Evolutionary conservation across 495 filamentous ascomycete genomes (phyloP).

Genomic region (Lepidopterella palustris): DNA sequence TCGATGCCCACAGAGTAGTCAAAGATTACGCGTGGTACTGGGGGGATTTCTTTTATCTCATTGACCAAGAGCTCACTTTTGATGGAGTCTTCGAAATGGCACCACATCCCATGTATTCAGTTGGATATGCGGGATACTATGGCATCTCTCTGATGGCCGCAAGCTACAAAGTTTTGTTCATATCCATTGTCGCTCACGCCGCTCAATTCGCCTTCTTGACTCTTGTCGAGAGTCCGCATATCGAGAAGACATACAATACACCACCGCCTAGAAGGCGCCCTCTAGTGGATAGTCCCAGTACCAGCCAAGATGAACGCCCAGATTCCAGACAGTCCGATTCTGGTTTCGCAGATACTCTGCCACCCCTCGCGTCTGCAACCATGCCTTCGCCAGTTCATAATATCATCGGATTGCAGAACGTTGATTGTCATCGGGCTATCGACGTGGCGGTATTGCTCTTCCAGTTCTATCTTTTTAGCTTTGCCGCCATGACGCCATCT

Average conservation of each 20-base stretch:
- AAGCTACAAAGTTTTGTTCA: slow-evolving; percentile 93
- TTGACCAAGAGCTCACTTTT: slow-evolving; percentile 95
- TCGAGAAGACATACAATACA: slow-evolving; percentile 95
- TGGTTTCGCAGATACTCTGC: slow-evolving; percentile 16
- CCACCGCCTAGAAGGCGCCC: slow-evolving; percentile 54
- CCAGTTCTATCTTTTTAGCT: slow-evolving; percentile 60
- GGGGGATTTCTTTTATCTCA: slow-evolving; percentile 98
- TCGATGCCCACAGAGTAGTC: slow-evolving; percentile 96
- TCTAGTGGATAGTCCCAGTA: neutral
- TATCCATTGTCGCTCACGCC: slow-evolving; percentile 90
- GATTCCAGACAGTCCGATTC: slow-evolving; percentile 26
- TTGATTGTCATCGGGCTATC: slow-evolving; percentile 79
- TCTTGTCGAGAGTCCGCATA: slow-evolving; percentile 90
- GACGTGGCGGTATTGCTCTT: slow-evolving; percentile 75
- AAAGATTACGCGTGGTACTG: slow-evolving; percentile 99
- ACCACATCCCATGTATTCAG: slow-evolving; percentile 98
- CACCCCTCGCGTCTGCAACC: slow-evolving; percentile 30
- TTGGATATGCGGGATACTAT: slow-evolving; percentile 96
- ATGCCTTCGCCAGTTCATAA: slow-evolving; percentile 68
- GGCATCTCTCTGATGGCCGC: slow-evolving; percentile 98
- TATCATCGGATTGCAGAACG: slow-evolving; percentile 69
- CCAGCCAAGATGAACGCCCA: slow-evolving; percentile 24
- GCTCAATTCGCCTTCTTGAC: slow-evolving; percentile 90
- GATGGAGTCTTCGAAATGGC: slow-evolving; percentile 99
- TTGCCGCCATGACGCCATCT: slow-evolving; percentile 70